Evolutionary conservation across 2,329 filamentous ascomycete species (phyloP), one percentile per base, ranked within the genome.

Genomic region (Rutstroemia sp.): DNA sequence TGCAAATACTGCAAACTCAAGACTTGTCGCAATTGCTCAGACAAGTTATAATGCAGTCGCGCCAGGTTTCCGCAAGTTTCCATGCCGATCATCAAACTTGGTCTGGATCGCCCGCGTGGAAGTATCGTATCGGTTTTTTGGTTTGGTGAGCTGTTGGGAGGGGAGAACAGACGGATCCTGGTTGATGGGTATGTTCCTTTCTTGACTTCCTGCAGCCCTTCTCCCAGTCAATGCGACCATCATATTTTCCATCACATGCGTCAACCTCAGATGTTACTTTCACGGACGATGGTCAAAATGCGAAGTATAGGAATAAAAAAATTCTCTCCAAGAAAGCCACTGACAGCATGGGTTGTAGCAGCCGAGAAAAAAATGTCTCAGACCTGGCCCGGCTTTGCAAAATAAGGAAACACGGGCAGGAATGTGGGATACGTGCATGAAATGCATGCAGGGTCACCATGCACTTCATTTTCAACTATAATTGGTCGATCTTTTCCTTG

Each of bases 1-100:
- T 88, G 84, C 72, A 75, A 77, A 59, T 85, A 84, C 68, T 88
- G 84, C 78, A 83, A 83, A 69, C 72, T 85, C 51, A 83, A 86
- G 71, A 77, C 80, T 30, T 87, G 84, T 69, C 75, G 81, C 52
- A 71, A 75, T 25, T 87, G 84, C 49, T 63, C 65, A 37, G 65
- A 62, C 60, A 69, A 69, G 50, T 64, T 58, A 46, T 68, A 60
- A 63, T 21, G 2, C 9, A 14, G 10, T 16, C 17, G 8, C 17
- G 16, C 10, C 14, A 14, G 10, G 5, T 41, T 19, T n/a, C 2
- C 16, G 17, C 39, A 41, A 41, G 14, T 41, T 41, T 41, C 8
- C 7, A 19, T 41, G 17, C 5, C 39, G 17, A 41, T 41, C 39
- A 41, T 41, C 17, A 16, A 12, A 41, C 7, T 34, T 27, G 6